Percentiles rank a stretch among this genome's conserved stretches.
Evolutionary conservation across 2,329 filamentous ascomycete genomes (phyloP).

Genomic region (Xylariales sp.): DNA sequence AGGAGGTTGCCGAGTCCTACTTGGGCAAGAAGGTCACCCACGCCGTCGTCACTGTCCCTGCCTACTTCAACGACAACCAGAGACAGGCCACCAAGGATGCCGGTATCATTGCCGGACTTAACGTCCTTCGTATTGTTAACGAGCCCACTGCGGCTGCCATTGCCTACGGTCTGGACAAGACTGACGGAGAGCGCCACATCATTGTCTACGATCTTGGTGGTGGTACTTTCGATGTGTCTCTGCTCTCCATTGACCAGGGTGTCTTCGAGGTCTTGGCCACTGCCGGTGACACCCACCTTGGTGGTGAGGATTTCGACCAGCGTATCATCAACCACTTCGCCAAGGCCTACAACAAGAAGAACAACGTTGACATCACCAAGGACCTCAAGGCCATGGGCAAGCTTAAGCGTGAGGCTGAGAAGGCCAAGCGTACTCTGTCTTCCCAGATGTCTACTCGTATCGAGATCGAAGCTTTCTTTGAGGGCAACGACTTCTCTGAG

Average conservation of each 20-base stretch:
- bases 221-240: constrained; percentile 92
- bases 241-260: constrained; percentile 85
- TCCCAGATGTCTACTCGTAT: constrained; percentile 91
- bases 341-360: constrained; percentile 99
- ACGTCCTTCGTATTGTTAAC: constrained; percentile 94
- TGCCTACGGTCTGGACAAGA: constrained; percentile 90
- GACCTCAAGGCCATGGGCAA: constrained; percentile 98
- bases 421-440: constrained; percentile 97
- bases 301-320: constrained; percentile 99
- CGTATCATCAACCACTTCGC: constrained; percentile 93
- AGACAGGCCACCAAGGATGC: constrained; percentile 96
- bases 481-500: constrained; percentile 97
- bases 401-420: constrained; percentile 98
- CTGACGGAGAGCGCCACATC: constrained; percentile 77
- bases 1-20: constrained; percentile 75
- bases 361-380: constrained; percentile 87
- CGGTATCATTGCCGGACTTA: constrained; percentile 85
- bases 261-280: constrained; percentile 94
- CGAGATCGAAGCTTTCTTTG: constrained; percentile 95
- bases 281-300: constrained; percentile 93
- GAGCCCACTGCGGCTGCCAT: constrained; percentile 94
- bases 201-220: constrained; percentile 92
- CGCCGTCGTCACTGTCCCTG: constrained; percentile 89
- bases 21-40: constrained; percentile 79
- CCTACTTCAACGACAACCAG: constrained; percentile 99